Percentiles rank a stretch among this genome's conserved stretches.
Conservation (phyloP, 2,329 filamentous ascomycete species). For the Aspergillus bombycis region DNA sequence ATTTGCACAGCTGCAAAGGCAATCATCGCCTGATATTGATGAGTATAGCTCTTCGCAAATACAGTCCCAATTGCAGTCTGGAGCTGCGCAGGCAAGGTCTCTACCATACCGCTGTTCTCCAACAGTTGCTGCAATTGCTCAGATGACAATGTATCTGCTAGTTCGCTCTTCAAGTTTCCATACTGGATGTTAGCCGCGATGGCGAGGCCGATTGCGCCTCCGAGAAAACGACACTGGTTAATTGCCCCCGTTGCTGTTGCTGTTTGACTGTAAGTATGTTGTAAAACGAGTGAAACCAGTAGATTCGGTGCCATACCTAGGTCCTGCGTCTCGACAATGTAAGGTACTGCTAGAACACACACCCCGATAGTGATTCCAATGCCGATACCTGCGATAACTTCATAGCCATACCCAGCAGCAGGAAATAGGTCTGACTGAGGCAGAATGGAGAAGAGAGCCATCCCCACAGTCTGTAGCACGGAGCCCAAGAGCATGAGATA, state of each 20-base stretch:
- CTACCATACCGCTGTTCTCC: not conserved
- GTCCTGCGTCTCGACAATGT: conserved; percentile 4
- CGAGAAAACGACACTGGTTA: conserved; percentile 10
- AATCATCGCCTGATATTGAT: conserved; percentile 8
- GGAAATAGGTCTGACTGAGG: not conserved
- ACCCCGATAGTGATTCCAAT: conserved; percentile 8
- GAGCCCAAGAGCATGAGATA: conserved; percentile 6
- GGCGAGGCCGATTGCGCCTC: conserved; percentile 8
- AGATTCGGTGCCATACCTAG: not conserved
- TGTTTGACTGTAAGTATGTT: not conserved
- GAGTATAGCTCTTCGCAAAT: conserved; percentile 6
- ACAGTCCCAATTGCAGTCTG: not conserved
- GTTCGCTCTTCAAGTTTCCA: not conserved
- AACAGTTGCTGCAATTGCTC: not conserved
- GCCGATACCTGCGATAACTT: conserved; percentile 2
- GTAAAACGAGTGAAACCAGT: not conserved
- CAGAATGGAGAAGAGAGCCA: not conserved
- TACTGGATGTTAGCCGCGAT: conserved; percentile 8
- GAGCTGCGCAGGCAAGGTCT: not conserved
- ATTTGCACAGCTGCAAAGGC: conserved; percentile 8
- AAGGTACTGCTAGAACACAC: conserved; percentile 4
- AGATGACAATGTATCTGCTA: not conserved
- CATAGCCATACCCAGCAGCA: conserved; percentile 2
- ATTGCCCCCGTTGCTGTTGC: conserved; percentile 7
- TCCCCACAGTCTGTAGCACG: conserved; percentile 5